Conservation (phyloP, 108 stramenopile species). For the Nannochloropsis granulata region DNA sequence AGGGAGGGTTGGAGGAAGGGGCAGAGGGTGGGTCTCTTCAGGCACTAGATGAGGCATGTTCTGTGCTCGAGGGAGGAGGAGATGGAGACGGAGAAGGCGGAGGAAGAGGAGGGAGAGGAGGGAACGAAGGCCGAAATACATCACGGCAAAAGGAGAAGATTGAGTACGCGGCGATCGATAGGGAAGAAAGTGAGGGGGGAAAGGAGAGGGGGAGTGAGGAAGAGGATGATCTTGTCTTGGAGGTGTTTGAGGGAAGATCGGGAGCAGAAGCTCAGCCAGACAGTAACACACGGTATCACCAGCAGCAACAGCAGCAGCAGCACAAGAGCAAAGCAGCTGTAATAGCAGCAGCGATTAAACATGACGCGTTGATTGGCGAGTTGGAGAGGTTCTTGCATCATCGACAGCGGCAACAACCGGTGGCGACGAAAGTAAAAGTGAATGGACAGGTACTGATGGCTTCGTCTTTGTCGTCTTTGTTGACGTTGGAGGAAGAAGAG, state of each 20-base stretch:
- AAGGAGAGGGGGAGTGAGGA: background rate
- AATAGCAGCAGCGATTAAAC: background rate
- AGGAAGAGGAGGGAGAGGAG: background rate
- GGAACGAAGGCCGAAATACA: background rate
- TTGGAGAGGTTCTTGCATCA: background rate
- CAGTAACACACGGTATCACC: too few relatives aligned
- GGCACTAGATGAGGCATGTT: too few relatives aligned
- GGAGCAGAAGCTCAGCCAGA: background rate
- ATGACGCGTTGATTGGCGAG: background rate
- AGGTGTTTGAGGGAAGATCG: background rate
- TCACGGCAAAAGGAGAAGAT: background rate
- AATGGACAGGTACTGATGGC: background rate
- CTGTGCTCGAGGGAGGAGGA: background rate
- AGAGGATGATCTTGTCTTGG: background rate
- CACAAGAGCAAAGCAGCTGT: too few relatives aligned
- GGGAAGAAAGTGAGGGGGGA: background rate
- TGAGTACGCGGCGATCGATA: background rate
- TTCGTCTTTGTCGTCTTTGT: too few relatives aligned
- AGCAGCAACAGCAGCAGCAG: too few relatives aligned
- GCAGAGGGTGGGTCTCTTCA: background rate
- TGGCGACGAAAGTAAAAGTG: background rate
- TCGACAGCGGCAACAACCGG: background rate
- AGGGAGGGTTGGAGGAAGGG: background rate
- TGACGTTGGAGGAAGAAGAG: background rate
- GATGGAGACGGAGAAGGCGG: background rate